Conservation (phyloP, 495 filamentous ascomycete species). For the Tetracladium setigerum region DNA sequence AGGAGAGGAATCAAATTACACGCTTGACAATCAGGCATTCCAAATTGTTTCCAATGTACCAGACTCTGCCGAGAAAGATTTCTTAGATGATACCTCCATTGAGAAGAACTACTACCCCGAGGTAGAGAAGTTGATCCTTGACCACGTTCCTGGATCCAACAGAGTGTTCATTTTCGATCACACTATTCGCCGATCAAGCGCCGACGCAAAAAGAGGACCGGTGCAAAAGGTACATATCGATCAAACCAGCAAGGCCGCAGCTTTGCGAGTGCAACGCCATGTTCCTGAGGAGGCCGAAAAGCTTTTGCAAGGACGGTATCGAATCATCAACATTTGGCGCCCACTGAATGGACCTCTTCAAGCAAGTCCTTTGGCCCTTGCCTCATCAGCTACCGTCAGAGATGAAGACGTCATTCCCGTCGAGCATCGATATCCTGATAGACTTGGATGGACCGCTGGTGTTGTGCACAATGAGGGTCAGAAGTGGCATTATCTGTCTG, state of each 20-base stretch:
- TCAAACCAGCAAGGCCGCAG: slow-evolving; percentile 61
- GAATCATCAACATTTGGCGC: slow-evolving; percentile 86
- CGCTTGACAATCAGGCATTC: slow-evolving; percentile 69
- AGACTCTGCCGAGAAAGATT: slow-evolving; percentile 46
- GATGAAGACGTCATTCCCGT: slow-evolving; percentile 62
- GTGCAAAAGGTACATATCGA: slow-evolving; percentile 76
- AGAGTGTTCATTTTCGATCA: slow-evolving; percentile 80
- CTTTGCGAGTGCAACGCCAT: slow-evolving; percentile 58
- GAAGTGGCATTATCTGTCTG: slow-evolving; percentile 74
- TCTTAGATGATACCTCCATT: slow-evolving; percentile 57
- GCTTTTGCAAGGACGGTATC: slow-evolving; percentile 55
- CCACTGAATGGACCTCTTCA: slow-evolving; percentile 69
- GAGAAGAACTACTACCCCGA: slow-evolving; percentile 73
- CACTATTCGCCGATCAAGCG: slow-evolving; percentile 62
- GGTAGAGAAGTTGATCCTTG: slow-evolving; percentile 56
- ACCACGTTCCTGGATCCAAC: slow-evolving; percentile 51
- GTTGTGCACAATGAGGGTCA: slow-evolving; percentile 52
- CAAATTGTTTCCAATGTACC: slow-evolving; percentile 41
- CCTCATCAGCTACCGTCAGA: slow-evolving; percentile 48
- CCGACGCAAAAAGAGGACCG: slow-evolving; percentile 48
- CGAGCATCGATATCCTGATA: slow-evolving; percentile 67
- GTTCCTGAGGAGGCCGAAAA: slow-evolving; percentile 45
- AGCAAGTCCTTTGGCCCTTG: slow-evolving; percentile 62
- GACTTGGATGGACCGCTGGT: slow-evolving; percentile 69
- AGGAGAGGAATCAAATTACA: slow-evolving; percentile 51